Conservation (phyloP, 2,329 filamentous ascomycete genomes). For the Xylaria polymorpha region DNA sequence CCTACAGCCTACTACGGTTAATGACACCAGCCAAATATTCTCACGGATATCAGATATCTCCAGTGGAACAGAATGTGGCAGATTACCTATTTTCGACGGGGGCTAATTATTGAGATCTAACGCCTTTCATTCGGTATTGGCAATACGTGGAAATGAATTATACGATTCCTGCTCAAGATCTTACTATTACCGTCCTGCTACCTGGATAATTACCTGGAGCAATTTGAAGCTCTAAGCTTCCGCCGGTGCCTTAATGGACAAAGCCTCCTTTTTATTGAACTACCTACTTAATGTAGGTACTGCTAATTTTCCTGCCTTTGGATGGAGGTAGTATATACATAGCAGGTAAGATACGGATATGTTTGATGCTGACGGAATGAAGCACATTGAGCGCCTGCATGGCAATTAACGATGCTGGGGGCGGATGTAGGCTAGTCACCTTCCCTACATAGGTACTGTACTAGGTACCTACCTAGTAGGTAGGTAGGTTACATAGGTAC, state of each 20-base stretch:
- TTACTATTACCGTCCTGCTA: neutral
- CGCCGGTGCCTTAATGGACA: too few relatives aligned
- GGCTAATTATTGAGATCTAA: neutral
- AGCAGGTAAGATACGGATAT: neutral
- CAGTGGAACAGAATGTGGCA: neutral
- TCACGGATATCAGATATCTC: neutral
- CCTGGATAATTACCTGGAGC: too few relatives aligned
- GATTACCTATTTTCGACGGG: neutral
- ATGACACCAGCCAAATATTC: too few relatives aligned
- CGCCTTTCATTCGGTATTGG: neutral
- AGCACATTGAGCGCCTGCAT: neutral
- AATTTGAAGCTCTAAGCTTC: neutral
- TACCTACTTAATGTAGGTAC: too few relatives aligned
- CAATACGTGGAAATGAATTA: neutral
- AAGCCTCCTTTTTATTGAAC: neutral
- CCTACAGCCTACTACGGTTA: too few relatives aligned
- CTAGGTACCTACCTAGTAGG: neutral
- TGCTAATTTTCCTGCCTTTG: too few relatives aligned
- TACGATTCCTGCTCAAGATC: neutral
- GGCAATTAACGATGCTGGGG: neutral
- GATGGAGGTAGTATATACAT: neutral
- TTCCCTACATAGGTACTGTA: too few relatives aligned
- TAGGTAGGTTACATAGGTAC: too few relatives aligned
- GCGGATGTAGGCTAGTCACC: neutral
- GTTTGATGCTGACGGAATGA: neutral